phyloP scores from a whole-genome alignment of 768 basidiomycete species.

The Phanerochaete carnosa region DNA sequence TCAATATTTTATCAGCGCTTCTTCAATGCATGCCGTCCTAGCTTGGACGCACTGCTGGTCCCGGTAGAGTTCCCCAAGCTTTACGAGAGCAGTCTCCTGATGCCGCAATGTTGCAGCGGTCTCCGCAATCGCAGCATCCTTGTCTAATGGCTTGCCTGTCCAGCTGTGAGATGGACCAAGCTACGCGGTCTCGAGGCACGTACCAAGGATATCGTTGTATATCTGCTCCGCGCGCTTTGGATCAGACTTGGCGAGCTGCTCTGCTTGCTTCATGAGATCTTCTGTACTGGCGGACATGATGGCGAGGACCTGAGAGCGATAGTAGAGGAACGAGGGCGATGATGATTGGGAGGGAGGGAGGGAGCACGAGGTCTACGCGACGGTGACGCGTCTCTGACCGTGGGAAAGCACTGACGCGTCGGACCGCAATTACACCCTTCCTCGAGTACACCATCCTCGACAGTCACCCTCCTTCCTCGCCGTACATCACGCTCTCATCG shows the following conservation, averaged over 20 bases:
- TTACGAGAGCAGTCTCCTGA: slow-evolving; percentile 82
- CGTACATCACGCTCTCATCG: not conserved
- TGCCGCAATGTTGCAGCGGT: slow-evolving; percentile 62
- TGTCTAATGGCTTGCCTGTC: slow-evolving; percentile 27
- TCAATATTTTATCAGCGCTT: not conserved
- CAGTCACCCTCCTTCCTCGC: not conserved
- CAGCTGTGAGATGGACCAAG: not conserved
- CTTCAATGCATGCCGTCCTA: not conserved
- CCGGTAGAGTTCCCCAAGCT: slow-evolving; percentile 83
- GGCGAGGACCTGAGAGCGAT: not conserved
- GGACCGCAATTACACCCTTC: slow-evolving; percentile 14
- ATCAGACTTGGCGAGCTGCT: slow-evolving; percentile 39
- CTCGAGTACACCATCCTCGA: slow-evolving; percentile 7
- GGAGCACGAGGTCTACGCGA: slow-evolving; percentile 16
- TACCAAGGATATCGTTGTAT: slow-evolving; percentile 68
- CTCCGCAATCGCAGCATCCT: slow-evolving; percentile 46
- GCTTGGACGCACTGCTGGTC: slow-evolving; percentile 68
- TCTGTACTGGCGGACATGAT: slow-evolving; percentile 5
- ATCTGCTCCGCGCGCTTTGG: slow-evolving; percentile 66
- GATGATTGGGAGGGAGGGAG: not conserved
- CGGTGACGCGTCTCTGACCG: slow-evolving; percentile 32
- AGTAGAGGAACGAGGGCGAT: not conserved
- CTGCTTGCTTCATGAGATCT: slow-evolving; percentile 55
- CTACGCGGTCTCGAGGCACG: slow-evolving; percentile 8
- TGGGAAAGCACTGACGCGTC: slow-evolving; percentile 36